Evolutionary conservation across 140 eudicot species (phyloP).

Genomic region (Cichorium intybus): DNA sequence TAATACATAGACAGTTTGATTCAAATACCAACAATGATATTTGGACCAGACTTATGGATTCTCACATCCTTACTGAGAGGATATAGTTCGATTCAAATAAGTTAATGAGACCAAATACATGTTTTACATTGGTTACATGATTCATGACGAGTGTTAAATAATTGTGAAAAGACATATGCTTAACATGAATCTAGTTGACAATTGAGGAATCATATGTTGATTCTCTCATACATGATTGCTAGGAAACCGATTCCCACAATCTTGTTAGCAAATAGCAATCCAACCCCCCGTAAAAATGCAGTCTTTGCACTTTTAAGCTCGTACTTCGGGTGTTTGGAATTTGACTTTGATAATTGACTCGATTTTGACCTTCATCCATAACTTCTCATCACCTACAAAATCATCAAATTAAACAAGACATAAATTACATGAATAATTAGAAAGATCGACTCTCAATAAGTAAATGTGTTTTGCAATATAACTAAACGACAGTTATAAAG

Average conservation of each 20-base stretch:
- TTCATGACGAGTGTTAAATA: too few species aligned
- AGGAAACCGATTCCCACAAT: constrained; percentile 23
- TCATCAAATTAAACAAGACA: constrained; percentile 1
- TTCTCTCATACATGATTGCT: constrained; percentile 21
- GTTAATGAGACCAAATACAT: too few species aligned
- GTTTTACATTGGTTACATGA: too few species aligned
- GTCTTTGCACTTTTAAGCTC: constrained; percentile 8
- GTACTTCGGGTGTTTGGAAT: not conserved
- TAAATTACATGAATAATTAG: not conserved
- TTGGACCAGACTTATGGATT: too few species aligned
- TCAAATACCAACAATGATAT: too few species aligned
- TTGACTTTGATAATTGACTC: constrained; percentile 7
- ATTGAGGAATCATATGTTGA: constrained; percentile 28
- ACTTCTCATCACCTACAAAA: constrained; percentile 29
- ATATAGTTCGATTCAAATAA: too few species aligned
- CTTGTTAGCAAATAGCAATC: not conserved
- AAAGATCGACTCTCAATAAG: not conserved
- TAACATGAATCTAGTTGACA: constrained; percentile 1
- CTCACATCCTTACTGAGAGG: too few species aligned
- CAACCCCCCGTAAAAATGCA: constrained; percentile 13
- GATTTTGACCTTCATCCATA: constrained; percentile 21
- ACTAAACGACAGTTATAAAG: too few species aligned
- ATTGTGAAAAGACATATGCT: too few species aligned
- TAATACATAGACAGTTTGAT: too few species aligned
- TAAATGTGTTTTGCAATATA: not conserved